These are phyloP conservation scores for Taiwanofungus camphoratus DNA, from an alignment of 1,284 basidiomycete genomes.

Conservation along the genomic window DNA sequence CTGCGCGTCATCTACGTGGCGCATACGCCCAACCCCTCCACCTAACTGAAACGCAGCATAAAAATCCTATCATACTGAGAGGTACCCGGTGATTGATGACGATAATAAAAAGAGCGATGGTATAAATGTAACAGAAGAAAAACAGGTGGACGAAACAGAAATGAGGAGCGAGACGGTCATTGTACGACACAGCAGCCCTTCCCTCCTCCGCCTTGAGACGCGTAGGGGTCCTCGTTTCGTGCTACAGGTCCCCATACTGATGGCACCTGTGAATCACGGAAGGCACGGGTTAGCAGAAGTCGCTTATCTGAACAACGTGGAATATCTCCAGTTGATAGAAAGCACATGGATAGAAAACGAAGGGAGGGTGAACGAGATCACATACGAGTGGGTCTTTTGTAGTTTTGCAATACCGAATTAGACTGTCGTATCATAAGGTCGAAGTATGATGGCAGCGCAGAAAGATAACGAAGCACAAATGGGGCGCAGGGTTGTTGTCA, in stretches of 20 bases:
- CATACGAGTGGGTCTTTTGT: conserved; percentile 23
- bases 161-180: conserved; percentile 20
- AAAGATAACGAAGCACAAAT: background rate
- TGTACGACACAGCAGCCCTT: conserved; percentile 53
- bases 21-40: no score
- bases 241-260: conserved; percentile 92
- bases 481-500: background rate
- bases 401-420: conserved; percentile 68
- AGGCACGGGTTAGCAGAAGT: background rate
- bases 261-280: conserved; percentile 62
- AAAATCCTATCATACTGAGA: conserved; percentile 2
- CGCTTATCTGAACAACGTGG: no score
- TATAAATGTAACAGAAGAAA: conserved; percentile 19
- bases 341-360: background rate
- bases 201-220: conserved; percentile 61
- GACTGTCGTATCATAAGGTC: conserved; percentile 39
- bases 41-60: background rate
- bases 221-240: conserved; percentile 87
- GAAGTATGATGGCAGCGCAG: background rate
- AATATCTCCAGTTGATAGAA: background rate
- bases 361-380: conserved; percentile 1
- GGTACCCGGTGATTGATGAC: conserved; percentile 1
- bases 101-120: conserved; percentile 23
- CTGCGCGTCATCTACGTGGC: no score
- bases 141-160: conserved; percentile 1